Percentiles rank a stretch among this genome's conserved stretches.
Conservation (phyloP, 148 eudicot genomes). For the Chenopodium album region DNA sequence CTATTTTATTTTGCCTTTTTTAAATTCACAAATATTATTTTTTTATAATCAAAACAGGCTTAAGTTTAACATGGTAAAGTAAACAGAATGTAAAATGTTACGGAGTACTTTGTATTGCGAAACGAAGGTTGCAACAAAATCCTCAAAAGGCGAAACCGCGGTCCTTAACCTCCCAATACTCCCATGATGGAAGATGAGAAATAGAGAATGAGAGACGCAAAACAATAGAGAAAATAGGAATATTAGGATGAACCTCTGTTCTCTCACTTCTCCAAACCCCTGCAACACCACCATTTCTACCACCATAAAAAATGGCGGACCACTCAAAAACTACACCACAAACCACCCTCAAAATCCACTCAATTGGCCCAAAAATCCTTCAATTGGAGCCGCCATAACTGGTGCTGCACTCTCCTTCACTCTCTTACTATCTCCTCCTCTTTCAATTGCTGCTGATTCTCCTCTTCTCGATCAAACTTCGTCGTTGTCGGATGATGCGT, state of each 20-base stretch:
- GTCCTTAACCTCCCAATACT: neutral
- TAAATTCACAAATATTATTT: too few species aligned
- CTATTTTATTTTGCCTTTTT: too few species aligned
- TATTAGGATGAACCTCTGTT: conserved; percentile 22
- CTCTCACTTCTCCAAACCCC: conserved; percentile 20
- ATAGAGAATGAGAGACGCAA: neutral
- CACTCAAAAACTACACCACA: neutral
- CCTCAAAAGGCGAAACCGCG: neutral
- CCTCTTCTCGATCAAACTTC: neutral
- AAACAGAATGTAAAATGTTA: too few species aligned
- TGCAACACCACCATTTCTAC: neutral
- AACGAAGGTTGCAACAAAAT: too few species aligned
- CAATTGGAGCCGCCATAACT: conserved; percentile 33
- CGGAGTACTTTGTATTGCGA: too few species aligned
- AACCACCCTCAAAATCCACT: neutral
- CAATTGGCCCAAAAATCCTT: conserved; percentile 34
- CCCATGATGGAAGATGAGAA: neutral
- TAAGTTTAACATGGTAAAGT: too few species aligned
- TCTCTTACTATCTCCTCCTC: conserved; percentile 39
- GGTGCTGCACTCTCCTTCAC: conserved; percentile 41
- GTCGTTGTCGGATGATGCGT: conserved; percentile 16
- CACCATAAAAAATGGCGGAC: neutral
- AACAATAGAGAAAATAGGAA: neutral
- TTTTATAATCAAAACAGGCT: too few species aligned
- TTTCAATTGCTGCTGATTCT: conserved; percentile 30